Percentiles rank a stretch among this genome's conserved stretches.
phyloP scores from a whole-genome alignment of 164 flowering plant genomes.

The Saururus chinensis region DNA sequence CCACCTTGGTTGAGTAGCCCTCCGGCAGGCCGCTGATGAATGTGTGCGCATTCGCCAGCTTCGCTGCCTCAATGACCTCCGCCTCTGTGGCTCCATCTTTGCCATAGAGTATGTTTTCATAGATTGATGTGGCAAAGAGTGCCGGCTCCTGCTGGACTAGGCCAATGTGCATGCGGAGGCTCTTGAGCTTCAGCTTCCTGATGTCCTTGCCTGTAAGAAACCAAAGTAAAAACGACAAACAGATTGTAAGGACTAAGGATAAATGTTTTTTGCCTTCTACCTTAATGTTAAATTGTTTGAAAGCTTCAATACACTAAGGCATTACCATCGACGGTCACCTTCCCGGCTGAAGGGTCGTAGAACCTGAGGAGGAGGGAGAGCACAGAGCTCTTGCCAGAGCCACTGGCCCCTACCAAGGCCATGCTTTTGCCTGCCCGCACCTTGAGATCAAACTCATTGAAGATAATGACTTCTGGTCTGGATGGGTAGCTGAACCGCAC shows the following conservation, averaged over 20 bases:
- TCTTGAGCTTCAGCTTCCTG: slow-evolving; percentile 64
- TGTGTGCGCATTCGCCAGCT: slow-evolving; percentile 79
- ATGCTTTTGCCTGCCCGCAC: slow-evolving; percentile 71
- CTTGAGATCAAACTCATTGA: slow-evolving; percentile 62
- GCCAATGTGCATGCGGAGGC: slow-evolving; percentile 74
- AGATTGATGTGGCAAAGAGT: slow-evolving; percentile 82
- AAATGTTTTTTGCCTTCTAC: neutral
- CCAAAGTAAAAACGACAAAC: too few species aligned
- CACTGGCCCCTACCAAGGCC: slow-evolving; percentile 97
- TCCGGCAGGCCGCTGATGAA: slow-evolving; percentile 87
- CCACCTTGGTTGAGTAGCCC: slow-evolving; percentile 87
- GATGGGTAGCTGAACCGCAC: slow-evolving; percentile 84
- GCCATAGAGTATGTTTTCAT: slow-evolving; percentile 87
- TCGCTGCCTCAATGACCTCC: slow-evolving; percentile 88
- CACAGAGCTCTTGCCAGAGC: slow-evolving; percentile 94
- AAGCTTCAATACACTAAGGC: neutral
- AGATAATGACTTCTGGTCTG: slow-evolving; percentile 66
- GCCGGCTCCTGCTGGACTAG: slow-evolving; percentile 98
- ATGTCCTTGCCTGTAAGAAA: slow-evolving; percentile 66
- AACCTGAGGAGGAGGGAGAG: slow-evolving; percentile 78
- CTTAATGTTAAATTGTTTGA: neutral
- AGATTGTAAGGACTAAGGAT: neutral
- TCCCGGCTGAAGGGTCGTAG: slow-evolving; percentile 81
- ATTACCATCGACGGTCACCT: slow-evolving; percentile 82
- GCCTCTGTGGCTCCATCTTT: slow-evolving; percentile 79